A percentile compares a stretch with the other conserved stretches of the same genome.
These are phyloP conservation scores for Diaporthe citriasiana DNA, from an alignment of 2,329 filamentous ascomycete genomes.

Conservation along the genomic window DNA sequence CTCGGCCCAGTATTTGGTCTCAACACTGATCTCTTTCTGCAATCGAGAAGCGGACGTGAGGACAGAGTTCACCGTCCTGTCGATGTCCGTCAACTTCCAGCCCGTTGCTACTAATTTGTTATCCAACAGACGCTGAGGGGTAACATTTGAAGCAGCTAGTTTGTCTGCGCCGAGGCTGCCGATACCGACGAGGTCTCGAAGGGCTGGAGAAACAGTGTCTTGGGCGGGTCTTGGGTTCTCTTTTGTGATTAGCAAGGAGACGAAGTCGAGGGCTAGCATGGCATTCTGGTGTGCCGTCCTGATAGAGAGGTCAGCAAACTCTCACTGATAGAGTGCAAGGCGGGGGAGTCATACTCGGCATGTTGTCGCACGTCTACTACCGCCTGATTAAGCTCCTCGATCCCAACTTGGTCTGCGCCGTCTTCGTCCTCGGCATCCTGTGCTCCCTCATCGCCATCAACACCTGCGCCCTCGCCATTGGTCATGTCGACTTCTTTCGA, in stretches of 20 bases:
- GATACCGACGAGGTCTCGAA: constrained; percentile 80
- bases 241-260: constrained; percentile 88
- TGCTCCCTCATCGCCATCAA: constrained; percentile 58
- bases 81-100: constrained; percentile 84
- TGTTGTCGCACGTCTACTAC: constrained; percentile 70
- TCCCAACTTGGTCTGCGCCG: constrained; percentile 56
- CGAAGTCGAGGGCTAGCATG: constrained; percentile 81
- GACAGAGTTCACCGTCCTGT: constrained; percentile 80
- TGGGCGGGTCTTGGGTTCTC: constrained; percentile 79
- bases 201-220: constrained; percentile 76
- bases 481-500: constrained; percentile 61
- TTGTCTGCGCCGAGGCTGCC: constrained; percentile 81
- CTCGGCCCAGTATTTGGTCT: constrained; percentile 91
- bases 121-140: constrained; percentile 68
- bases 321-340: background rate
- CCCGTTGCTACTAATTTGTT: constrained; percentile 73
- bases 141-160: constrained; percentile 72
- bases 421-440: constrained; percentile 60
- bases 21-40: constrained; percentile 81
- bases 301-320: constrained; percentile 45
- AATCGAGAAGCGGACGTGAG: constrained; percentile 79
- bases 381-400: constrained; percentile 62
- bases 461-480: constrained; percentile 60
- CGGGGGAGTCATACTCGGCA: constrained; percentile 64
- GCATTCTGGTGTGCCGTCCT: constrained; percentile 70